Evolutionary conservation across 2,329 filamentous ascomycete genomes (phyloP).

Genomic region (Pseudogymnoascus sp.): DNA sequence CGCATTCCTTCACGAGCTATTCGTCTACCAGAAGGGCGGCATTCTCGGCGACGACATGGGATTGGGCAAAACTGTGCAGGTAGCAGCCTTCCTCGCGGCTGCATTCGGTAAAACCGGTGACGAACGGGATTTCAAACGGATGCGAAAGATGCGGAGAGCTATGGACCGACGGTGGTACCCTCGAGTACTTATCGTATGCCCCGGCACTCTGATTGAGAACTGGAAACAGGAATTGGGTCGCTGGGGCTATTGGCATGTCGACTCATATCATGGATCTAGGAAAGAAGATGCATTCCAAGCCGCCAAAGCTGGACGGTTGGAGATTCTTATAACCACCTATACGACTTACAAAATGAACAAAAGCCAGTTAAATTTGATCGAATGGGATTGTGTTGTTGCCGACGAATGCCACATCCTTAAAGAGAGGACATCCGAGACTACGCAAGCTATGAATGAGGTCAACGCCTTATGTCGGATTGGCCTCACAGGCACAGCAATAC

Average conservation of each 20-base stretch:
- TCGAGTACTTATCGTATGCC: constrained; percentile 76
- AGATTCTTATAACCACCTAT: constrained; percentile 94
- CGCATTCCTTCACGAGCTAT: constrained; percentile 76
- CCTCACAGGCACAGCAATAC: constrained; percentile 89
- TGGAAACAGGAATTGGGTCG: constrained; percentile 80
- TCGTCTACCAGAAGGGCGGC: constrained; percentile 84
- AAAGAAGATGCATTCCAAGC: constrained; percentile 60
- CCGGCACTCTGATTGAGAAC: constrained; percentile 79
- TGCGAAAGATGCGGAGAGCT: constrained; percentile 72
- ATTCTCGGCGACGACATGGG: constrained; percentile 95
- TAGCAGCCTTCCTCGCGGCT: constrained; percentile 82
- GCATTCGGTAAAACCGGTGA: constrained; percentile 94
- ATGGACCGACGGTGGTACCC: constrained; percentile 64
- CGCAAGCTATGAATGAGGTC: constrained; percentile 79
- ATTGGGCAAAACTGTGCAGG: constrained; percentile 91
- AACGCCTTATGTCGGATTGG: constrained; percentile 91
- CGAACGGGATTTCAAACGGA: constrained; percentile 73
- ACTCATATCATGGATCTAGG: constrained; percentile 65
- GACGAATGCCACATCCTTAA: constrained; percentile 93
- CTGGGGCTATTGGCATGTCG: constrained; percentile 95
- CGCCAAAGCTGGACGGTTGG: constrained; percentile 67
- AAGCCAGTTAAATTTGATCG: constrained; percentile 67
- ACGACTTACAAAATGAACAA: constrained; percentile 76
- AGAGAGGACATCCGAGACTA: constrained; percentile 66
- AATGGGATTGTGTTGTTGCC: constrained; percentile 90